These are phyloP conservation scores for Sporothrix globosa DNA, from an alignment of 2,329 filamentous ascomycete species.

Conservation along the genomic window DNA sequence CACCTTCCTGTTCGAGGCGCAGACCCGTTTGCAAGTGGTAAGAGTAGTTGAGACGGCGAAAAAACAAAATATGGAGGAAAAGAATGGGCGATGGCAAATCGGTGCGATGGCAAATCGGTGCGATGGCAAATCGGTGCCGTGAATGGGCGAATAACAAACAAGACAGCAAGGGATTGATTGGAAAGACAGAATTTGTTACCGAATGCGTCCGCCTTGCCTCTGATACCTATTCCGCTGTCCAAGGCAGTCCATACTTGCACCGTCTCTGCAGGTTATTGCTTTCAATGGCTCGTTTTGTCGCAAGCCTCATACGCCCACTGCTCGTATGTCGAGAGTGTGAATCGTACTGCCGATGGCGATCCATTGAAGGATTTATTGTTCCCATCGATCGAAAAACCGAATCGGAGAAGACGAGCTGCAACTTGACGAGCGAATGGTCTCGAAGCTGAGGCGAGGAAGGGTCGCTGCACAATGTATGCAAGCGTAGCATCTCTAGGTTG, in stretches of 20 bases:
- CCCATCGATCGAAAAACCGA: not conserved
- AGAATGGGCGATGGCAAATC: not conserved
- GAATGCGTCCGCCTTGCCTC: not conserved
- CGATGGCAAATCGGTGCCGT: not conserved
- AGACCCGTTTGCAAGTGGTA: not conserved
- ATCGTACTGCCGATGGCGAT: not conserved
- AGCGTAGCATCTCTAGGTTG: not conserved
- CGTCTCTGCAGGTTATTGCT: not conserved
- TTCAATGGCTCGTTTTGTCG: not conserved
- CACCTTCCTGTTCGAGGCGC: slow-evolving; percentile 17
- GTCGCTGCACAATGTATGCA: not conserved
- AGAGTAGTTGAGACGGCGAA: not conserved
- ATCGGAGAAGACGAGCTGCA: not conserved
- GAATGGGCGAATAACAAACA: not conserved
- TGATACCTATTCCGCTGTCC: not conserved
- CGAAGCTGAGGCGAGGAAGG: not conserved
- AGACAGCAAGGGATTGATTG: no score
- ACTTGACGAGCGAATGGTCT: not conserved
- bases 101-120: no score
- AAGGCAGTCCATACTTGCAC: not conserved
- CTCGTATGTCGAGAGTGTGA: no score
- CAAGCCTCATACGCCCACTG: no score
- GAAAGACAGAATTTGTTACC: not conserved
- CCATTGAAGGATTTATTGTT: not conserved
- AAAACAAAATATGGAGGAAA: not conserved